Evolutionary conservation across 2,329 filamentous ascomycete genomes (phyloP), one percentile per base, ranked within the genome.

Genomic region (Talaromyces rugulosus): DNA sequence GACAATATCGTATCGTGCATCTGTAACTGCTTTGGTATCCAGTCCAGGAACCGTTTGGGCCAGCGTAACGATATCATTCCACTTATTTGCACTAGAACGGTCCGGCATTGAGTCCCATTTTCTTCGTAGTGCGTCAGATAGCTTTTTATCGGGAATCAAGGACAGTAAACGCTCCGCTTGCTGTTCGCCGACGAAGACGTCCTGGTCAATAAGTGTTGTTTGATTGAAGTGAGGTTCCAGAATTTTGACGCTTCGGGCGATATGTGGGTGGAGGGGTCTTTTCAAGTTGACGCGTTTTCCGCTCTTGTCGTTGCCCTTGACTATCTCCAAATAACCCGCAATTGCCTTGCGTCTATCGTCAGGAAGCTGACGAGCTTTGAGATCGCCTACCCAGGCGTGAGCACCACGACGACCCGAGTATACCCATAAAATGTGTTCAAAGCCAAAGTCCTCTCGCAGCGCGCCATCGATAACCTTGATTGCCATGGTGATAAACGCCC

Each of bases 311-410:
- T 92, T 92, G 62, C 95, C 95, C 66, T 87, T 89, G n/a, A 98
- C 81, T 1, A 98, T 84, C 71, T 97, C 93, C 14, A 99, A 83
- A 72, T 98, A 99, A 27, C 90, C 88, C 0, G 92, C 92, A 64
- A 99, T 89, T 0, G 93, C 90, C 67, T 87, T 87, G 60, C 95
- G 86, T 77, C 91, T 92, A 68, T 89, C 85, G 70, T 99, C 95
- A 66, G 96, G 90, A 81, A 99, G 85, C 36, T 83, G 83, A 62
- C 95, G 86, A 0, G 93, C 95, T 62, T 89, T 88, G 72, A 89
- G 91, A 75, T 99, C 95, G 73, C 94, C 98, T 11, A 99, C 90
- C 95, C 95, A 99, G 5, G 95, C 95, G 87, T 99, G 95, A 33
- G 91, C 93, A 80, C 95, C 95, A 83, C 95, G 87, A 76, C 95